phyloP scores from a whole-genome alignment of 176 grass and related monocot species.

The Luzula sylvatica region DNA sequence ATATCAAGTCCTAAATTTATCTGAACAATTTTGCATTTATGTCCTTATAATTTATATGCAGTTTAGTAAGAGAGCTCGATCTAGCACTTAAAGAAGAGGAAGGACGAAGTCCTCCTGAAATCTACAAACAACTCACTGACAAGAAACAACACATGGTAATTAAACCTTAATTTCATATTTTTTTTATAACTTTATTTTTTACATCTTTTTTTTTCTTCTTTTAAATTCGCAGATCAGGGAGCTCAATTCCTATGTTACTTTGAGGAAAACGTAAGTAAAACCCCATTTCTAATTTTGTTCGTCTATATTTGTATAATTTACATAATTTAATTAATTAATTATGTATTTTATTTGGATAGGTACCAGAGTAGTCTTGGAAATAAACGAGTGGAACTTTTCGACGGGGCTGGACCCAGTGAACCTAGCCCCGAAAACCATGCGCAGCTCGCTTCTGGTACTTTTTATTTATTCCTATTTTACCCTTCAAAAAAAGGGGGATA shows the following conservation, averaged over 20 bases:
- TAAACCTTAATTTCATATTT: constrained; percentile 5
- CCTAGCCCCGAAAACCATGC: constrained; percentile 43
- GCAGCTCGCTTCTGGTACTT: constrained; percentile 77
- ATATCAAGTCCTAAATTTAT: neutral
- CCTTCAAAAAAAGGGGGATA: too few species aligned
- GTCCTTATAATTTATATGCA: constrained; percentile 9
- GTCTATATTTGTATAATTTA: constrained; percentile 1
- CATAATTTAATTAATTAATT: neutral
- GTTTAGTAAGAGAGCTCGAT: constrained; percentile 87
- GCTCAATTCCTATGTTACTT: constrained; percentile 82
- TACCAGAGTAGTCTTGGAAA: constrained; percentile 93
- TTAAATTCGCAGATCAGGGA: constrained; percentile 71
- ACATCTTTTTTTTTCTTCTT: neutral
- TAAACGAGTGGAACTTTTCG: constrained; percentile 92
- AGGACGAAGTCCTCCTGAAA: constrained; percentile 47
- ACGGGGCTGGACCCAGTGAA: constrained; percentile 58
- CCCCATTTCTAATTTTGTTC: neutral
- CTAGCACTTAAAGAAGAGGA: constrained; percentile 77
- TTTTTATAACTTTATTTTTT: constrained; percentile 15
- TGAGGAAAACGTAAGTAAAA: constrained; percentile 86
- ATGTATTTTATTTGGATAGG: constrained; percentile 29
- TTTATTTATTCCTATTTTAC: neutral
- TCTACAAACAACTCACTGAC: constrained; percentile 88
- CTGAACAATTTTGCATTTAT: neutral
- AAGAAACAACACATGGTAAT: constrained; percentile 95